Percentiles rank a stretch among this genome's conserved stretches.
Evolutionary conservation across 2,329 filamentous ascomycete genomes (phyloP).

Genomic region (Colletotrichum sojae): DNA sequence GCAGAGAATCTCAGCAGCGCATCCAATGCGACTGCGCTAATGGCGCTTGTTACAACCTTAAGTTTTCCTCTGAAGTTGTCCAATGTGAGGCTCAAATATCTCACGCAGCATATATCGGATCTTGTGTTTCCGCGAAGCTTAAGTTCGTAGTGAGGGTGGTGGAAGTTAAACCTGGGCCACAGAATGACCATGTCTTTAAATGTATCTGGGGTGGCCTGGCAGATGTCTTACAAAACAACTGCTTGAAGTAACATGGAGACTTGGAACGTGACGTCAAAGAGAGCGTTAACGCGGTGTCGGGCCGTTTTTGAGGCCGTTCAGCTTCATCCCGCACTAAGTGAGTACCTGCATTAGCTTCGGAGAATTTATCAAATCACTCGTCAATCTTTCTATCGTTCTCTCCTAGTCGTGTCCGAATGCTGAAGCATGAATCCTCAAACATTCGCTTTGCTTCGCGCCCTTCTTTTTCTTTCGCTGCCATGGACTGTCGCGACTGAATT

Average conservation of each 20-base stretch:
- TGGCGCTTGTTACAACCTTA: neutral
- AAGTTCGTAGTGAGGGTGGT: neutral
- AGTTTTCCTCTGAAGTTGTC: neutral
- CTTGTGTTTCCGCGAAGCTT: conserved; percentile 10
- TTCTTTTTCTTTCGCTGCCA: neutral
- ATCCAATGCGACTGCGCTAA: neutral
- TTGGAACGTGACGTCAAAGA: too few species aligned
- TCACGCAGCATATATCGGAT: neutral
- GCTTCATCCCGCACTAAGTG: too few species aligned
- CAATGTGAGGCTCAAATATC: conserved; percentile 2
- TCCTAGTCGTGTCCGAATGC: too few species aligned
- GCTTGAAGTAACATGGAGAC: neutral
- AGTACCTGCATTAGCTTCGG: too few species aligned
- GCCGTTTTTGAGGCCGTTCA: too few species aligned
- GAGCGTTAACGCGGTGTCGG: too few species aligned
- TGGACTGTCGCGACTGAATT: neutral
- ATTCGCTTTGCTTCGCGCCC: neutral
- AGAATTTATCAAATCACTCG: too few species aligned
- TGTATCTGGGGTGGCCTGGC: neutral
- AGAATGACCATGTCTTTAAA: too few species aligned
- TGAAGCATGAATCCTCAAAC: too few species aligned
- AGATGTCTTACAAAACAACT: neutral
- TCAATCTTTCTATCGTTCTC: too few species aligned
- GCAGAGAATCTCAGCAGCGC: too few species aligned
- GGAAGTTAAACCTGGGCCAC: neutral